Evolutionary conservation across 176 grass and related monocot genomes (phyloP), one percentile per base, ranked within the genome.

Genomic region (Phoenix dactylifera): DNA sequence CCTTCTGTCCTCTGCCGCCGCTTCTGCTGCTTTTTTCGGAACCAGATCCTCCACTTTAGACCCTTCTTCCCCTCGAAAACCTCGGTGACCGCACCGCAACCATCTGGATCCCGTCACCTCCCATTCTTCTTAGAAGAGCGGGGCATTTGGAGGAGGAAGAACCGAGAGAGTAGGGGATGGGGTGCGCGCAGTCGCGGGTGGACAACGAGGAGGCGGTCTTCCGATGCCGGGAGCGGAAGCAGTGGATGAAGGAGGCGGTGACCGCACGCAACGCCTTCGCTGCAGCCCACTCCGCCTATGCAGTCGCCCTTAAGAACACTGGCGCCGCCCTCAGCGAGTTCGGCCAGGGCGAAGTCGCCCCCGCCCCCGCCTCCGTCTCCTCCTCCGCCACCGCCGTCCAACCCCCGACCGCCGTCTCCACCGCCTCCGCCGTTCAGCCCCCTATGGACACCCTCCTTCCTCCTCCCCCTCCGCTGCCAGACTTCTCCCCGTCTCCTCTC

Each of bases 111-210:
- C 35, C 10, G 35, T 44, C 35, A 44, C 35, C 35, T 12, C 35
- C 35, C 9, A 3, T 12, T 12, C 35, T 7, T 9, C 35, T 44
- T 12, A 14, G 35, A 44, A 6, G 35, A 44, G 35, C 35, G 35
- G 12, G 1, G 12, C 35, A 9, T 12, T 44, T 9, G 10, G 7
- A 12, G 9, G 9, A 44, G 2, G 9, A 44, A 44, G 1, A 9
- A 3, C 1, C 35, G 2, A 44, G 3, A 18, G 54, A 18, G 55
- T 5, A 20, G 9, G 24, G 61, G 30, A 98, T 98, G 87, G 93
- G 93, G 57, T 98, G 93, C 74, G 87, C 79, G 52, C 93, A 92
- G 73, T 98, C 93, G 66, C 78, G 87, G 73, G 88, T 98, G 71
- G 87, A 98, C 68, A 86, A 98, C 57, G 87, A 92, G 76, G 87